These are phyloP conservation scores for Penicillium turbatum DNA, from an alignment of 495 filamentous ascomycete genomes.

Conservation along the genomic window DNA sequence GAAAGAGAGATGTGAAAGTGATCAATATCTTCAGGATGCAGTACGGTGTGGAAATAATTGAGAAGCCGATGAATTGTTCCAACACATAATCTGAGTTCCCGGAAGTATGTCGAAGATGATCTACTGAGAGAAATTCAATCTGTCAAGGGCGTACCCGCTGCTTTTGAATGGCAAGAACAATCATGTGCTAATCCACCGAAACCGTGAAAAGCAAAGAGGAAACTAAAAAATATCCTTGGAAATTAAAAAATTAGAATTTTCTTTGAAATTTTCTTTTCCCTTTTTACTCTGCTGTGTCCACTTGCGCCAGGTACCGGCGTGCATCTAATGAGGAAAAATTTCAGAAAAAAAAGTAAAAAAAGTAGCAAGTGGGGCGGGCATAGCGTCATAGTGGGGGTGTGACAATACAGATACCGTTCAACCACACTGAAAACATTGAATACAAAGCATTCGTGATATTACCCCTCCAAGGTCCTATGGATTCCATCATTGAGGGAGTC, in stretches of 20 bases:
- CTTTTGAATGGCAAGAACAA: conserved; percentile 20
- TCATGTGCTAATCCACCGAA: conserved; percentile 27
- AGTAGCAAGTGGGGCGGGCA: conserved; percentile 5
- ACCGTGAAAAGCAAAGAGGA: conserved; percentile 22
- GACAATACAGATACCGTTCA: conserved; percentile 1
- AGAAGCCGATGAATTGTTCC: conserved; percentile 20
- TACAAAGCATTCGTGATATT: conserved; percentile 2
- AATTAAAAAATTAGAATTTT: conserved; percentile 10
- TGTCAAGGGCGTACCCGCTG: conserved; percentile 1
- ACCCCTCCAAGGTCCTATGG: conserved; percentile 2
- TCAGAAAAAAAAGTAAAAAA: conserved; percentile 3
- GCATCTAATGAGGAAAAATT: neutral
- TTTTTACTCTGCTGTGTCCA: neutral
- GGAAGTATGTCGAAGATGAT: neutral
- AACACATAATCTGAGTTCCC: conserved; percentile 25
- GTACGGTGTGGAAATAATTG: conserved; percentile 28
- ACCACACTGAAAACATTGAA: neutral
- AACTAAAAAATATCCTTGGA: neutral
- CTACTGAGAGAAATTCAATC: neutral
- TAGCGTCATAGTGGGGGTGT: conserved; percentile 17
- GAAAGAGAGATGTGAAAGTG: conserved; percentile 3
- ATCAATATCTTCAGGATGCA: conserved; percentile 24
- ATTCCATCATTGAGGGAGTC: neutral
- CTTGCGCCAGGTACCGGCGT: conserved; percentile 4
- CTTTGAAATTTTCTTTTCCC: neutral